These are phyloP conservation scores for Chaetomium globosum DNA, from an alignment of 2,329 filamentous ascomycete genomes.

Conservation along the genomic window DNA sequence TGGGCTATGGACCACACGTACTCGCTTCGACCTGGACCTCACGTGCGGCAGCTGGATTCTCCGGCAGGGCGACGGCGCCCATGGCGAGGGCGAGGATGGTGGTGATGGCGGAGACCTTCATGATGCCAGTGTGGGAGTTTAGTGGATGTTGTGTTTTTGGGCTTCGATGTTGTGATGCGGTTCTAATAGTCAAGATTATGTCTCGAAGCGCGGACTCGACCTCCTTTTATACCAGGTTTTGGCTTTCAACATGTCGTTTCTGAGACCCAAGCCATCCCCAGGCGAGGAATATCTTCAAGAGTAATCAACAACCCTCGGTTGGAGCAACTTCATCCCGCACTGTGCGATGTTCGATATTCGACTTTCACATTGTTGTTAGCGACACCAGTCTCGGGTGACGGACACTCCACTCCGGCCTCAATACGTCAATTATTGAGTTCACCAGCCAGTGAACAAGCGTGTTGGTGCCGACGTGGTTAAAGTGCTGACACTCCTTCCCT, in stretches of 20 bases:
- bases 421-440: background rate
- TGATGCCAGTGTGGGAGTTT: background rate
- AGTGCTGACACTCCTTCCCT: background rate
- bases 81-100: background rate
- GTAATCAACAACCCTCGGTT: background rate
- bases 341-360: too few species aligned
- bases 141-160: background rate
- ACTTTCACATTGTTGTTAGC: background rate
- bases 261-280: background rate
- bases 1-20: background rate
- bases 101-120: conserved; percentile 7
- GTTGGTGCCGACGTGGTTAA: background rate
- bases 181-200: background rate
- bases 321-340: background rate
- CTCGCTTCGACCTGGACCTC: background rate
- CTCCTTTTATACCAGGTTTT: background rate
- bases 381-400: background rate
- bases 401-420: background rate
- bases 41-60: background rate
- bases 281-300: background rate
- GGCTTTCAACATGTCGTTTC: background rate
- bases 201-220: background rate
- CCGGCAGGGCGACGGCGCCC: conserved; percentile 2
- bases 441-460: background rate
- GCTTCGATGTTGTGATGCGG: background rate